phyloP scores from a whole-genome alignment of 2,329 filamentous ascomycete species.

The Penicillium brasilianum region DNA sequence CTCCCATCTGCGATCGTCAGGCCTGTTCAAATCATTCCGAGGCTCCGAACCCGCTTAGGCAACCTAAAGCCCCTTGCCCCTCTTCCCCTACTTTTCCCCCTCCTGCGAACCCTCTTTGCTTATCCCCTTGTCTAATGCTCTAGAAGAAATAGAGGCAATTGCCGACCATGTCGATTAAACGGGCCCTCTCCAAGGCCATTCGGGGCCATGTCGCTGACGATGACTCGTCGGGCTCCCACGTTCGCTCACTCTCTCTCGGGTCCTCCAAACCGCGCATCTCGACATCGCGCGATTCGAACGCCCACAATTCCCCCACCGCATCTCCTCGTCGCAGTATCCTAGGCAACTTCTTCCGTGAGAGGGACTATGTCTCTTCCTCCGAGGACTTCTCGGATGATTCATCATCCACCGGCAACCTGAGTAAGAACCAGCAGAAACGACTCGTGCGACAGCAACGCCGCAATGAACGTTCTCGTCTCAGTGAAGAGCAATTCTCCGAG shows the following conservation, averaged over 20 bases:
- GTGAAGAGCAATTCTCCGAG: constrained; percentile 50
- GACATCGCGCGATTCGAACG: constrained; percentile 20
- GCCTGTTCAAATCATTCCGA: not conserved
- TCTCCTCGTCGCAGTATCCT: constrained; percentile 49
- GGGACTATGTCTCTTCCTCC: constrained; percentile 49
- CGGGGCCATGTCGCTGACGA: constrained; percentile 35
- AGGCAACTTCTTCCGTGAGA: constrained; percentile 47
- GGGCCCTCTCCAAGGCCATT: constrained; percentile 49
- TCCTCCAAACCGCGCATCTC: constrained; percentile 21
- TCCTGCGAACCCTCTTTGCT: not conserved
- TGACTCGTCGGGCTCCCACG: constrained; percentile 28
- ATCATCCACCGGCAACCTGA: constrained; percentile 42
- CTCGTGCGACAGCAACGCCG: constrained; percentile 48
- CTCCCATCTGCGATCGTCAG: not conserved
- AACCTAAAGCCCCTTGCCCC: not conserved
- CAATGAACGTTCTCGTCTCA: constrained; percentile 47
- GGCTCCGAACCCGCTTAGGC: not conserved
- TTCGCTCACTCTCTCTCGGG: constrained; percentile 26
- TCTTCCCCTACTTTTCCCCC: not conserved
- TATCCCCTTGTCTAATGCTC: not conserved
- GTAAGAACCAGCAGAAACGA: constrained; percentile 54
- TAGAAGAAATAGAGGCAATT: not conserved
- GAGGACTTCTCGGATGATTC: constrained; percentile 50
- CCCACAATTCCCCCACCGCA: constrained; percentile 24
- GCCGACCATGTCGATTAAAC: constrained; percentile 54